Base-by-base conservation (phyloP, 2,329 filamentous ascomycete genomes). In the Fusarium sp. region DNA sequence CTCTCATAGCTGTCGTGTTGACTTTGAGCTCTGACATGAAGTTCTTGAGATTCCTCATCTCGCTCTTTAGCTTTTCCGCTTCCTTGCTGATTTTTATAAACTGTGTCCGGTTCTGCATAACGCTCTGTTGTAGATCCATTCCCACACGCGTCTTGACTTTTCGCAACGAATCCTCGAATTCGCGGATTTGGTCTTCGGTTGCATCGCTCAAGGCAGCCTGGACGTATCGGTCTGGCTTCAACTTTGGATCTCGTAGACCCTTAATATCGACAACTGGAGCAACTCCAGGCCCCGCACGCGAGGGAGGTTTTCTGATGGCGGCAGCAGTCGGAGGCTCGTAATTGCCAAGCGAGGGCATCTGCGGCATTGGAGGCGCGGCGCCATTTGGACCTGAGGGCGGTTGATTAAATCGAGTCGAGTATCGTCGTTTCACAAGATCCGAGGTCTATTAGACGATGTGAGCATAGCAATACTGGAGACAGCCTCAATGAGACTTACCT, bases 81-180 rank as follows among this genome's bases (percentile, higher is more conserved):
- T 99, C 96, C 83, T 98, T 98, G 81, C 95, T 98, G 82, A 99
- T 98, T 83, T 97, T 97, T 87, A 99, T 98, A 80, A 99, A 99
- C 79, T 98, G 96, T 0, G 94, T 97, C 55, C 96, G 91, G 83
- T 99, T 99, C 82, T 98, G 95, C 83, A 97, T 96, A 57, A 99
- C 93, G 83, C 95, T 98, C 80, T 97, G 94, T 82, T 98, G 96
- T 28, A 99, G 87, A 77, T 98, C 95, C 55, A 91, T 88, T 10
- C 93, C 92, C 14, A 94, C 95, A 63, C 93, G 90, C 74, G 89
- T 89, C 82, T 96, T 96, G 64, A 96, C 87, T 77, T 92, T 92
- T 73, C 91, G 91, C 48, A 98, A 86, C 28, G 91, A 91, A 56
- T 89, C 87, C 80, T 97, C 93, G 81, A 93, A 98, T 58, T 93